Evolutionary conservation across 108 stramenopile genomes (phyloP).

Genomic region (Nannochloropsis salina): DNA sequence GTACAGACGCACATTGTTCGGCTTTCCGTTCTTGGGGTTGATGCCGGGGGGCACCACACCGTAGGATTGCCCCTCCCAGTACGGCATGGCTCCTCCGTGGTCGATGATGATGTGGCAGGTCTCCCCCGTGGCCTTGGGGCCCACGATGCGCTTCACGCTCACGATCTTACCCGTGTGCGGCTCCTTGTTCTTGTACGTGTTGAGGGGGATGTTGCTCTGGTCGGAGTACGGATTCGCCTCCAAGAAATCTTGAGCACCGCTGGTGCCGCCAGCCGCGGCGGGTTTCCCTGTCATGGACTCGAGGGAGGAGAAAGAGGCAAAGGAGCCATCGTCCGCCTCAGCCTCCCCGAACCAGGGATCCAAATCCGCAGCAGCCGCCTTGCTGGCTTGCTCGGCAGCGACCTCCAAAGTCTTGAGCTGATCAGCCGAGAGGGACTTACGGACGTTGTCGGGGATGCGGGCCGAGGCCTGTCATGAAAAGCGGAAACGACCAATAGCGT

Average conservation of each 20-base stretch:
- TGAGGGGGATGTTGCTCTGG: conserved; percentile 78
- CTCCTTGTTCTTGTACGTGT: conserved; percentile 93
- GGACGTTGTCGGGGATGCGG: conserved; percentile 17
- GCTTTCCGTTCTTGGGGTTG: conserved; percentile 85
- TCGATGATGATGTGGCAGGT: conserved; percentile 96
- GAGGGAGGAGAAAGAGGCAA: background rate
- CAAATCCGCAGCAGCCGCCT: background rate
- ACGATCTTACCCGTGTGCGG: conserved; percentile 92
- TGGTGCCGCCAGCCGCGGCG: conserved; percentile 22
- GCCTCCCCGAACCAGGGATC: conserved; percentile 3
- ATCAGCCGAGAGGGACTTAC: background rate
- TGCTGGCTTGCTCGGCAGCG: conserved; percentile 10
- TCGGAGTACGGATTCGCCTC: conserved; percentile 90
- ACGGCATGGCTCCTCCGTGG: conserved; percentile 93
- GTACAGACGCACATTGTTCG: conserved; percentile 88
- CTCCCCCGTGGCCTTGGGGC: conserved; percentile 78
- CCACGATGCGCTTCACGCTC: conserved; percentile 92
- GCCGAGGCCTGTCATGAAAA: background rate
- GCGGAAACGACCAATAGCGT: background rate
- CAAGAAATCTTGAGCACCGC: conserved; percentile 82
- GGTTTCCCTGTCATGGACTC: conserved; percentile 1
- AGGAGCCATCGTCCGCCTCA: background rate
- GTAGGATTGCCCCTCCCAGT: conserved; percentile 97
- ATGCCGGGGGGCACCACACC: conserved; percentile 88
- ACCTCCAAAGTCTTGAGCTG: conserved; percentile 17